Percentiles rank a stretch among this genome's conserved stretches.
phyloP scores from a whole-genome alignment of 371 early-diverging fungal genomes.

The Funneliformis caledonium region DNA sequence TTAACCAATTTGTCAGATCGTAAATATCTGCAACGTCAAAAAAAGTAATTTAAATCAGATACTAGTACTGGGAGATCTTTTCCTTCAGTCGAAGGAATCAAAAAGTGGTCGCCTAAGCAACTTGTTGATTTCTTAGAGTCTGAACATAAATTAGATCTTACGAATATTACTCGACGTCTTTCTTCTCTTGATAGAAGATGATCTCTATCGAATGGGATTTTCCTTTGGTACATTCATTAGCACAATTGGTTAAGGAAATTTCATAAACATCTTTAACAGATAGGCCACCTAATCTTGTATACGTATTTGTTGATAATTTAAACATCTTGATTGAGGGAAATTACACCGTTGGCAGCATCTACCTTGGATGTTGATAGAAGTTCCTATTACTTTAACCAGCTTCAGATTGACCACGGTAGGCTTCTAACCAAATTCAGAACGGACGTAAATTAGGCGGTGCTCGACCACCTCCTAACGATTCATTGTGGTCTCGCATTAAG shows the following conservation, averaged over 20 bases:
- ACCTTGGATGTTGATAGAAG: not conserved
- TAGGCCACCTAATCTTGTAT: too few species aligned
- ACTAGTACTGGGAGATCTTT: slow-evolving; percentile 2
- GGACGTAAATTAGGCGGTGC: not conserved
- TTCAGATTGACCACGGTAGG: slow-evolving; percentile 21
- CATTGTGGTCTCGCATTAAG: too few species aligned
- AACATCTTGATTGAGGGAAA: slow-evolving; percentile 15
- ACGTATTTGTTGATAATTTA: slow-evolving; percentile 23
- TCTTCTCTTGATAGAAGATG: slow-evolving; percentile 5
- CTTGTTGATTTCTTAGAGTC: slow-evolving; percentile 27
- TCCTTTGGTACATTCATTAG: not conserved
- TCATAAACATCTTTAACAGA: not conserved
- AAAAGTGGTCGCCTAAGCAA: not conserved
- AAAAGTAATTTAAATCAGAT: slow-evolving; percentile 18
- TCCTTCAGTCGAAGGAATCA: slow-evolving; percentile 16
- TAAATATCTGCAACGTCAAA: not conserved
- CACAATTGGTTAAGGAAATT: slow-evolving; percentile 8
- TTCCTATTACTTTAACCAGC: slow-evolving; percentile 30
- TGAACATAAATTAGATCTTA: not conserved
- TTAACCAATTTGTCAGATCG: too few species aligned
- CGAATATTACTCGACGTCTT: not conserved
- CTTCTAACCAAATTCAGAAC: slow-evolving; percentile 16
- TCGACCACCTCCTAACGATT: too few species aligned
- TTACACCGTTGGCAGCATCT: too few species aligned
- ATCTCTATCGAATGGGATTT: slow-evolving; percentile 29